Evolutionary conservation across 2,329 filamentous ascomycete genomes (phyloP).

Genomic region (Microascus cirrosus): DNA sequence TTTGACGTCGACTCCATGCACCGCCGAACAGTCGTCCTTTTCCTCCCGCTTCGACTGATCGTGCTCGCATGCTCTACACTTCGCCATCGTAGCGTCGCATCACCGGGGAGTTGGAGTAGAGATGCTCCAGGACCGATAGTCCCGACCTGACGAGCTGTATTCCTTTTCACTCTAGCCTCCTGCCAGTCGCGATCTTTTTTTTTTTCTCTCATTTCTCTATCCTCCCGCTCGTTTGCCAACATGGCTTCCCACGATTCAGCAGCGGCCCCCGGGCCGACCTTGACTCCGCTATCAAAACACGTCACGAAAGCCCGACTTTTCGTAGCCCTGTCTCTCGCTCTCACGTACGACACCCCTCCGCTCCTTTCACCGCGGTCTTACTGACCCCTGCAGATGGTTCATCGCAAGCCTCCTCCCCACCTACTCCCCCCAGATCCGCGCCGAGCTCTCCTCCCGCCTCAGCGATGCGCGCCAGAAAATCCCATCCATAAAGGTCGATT

Average conservation of each 20-base stretch:
- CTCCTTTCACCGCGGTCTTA: neutral
- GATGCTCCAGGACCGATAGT: neutral
- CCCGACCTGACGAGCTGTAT: neutral
- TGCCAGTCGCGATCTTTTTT: neutral
- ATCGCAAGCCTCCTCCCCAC: slow-evolving; percentile 26
- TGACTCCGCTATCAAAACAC: neutral
- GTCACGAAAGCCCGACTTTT: slow-evolving; percentile 23
- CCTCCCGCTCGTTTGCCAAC: neutral
- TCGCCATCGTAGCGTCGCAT: too few species aligned
- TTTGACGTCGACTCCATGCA: too few species aligned
- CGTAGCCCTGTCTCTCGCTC: slow-evolving; percentile 19
- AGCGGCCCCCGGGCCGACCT: neutral
- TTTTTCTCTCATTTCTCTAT: neutral
- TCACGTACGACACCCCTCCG: slow-evolving; percentile 21
- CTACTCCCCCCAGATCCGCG: slow-evolving; percentile 30
- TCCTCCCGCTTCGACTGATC: too few species aligned
- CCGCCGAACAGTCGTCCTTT: too few species aligned
- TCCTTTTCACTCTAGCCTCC: neutral
- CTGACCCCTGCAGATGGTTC: slow-evolving; percentile 22
- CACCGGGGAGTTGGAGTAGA: too few species aligned
- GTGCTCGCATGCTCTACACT: too few species aligned
- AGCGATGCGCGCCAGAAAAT: slow-evolving; percentile 27
- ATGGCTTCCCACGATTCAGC: neutral
- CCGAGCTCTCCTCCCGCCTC: slow-evolving; percentile 22
- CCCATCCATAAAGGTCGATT: slow-evolving; percentile 27